These are phyloP conservation scores for Stagonosporopsis tanaceti DNA, from an alignment of 2,329 filamentous ascomycete genomes.

Conservation along the genomic window DNA sequence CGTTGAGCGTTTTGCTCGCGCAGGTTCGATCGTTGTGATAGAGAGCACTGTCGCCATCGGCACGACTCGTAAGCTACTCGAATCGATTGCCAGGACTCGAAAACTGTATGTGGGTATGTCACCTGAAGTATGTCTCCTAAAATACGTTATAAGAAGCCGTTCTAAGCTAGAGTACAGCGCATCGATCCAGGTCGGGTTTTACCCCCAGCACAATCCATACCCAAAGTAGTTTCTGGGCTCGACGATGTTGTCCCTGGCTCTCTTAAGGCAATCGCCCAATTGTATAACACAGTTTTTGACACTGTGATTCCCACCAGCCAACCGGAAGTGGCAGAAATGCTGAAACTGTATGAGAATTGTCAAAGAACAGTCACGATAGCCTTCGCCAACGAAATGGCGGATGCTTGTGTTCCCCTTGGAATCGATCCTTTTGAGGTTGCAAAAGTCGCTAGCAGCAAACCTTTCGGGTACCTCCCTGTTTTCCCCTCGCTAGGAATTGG, in stretches of 20 bases:
- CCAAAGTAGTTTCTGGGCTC: conserved; percentile 63
- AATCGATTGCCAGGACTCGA: conserved; percentile 50
- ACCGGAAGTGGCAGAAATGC: conserved; percentile 66
- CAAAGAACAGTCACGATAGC: conserved; percentile 64
- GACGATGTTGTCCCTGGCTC: conserved; percentile 44
- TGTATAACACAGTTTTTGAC: conserved; percentile 61
- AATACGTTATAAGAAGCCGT: not conserved
- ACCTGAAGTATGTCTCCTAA: not conserved
- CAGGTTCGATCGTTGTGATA: conserved; percentile 59
- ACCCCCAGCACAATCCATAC: conserved; percentile 53
- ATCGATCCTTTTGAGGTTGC: conserved; percentile 63
- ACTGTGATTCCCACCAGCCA: conserved; percentile 58
- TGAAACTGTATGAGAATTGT: conserved; percentile 67
- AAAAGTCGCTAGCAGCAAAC: conserved; percentile 57
- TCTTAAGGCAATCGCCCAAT: conserved; percentile 52
- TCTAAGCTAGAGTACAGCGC: not conserved
- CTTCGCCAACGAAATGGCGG: conserved; percentile 65
- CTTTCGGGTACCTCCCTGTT: conserved; percentile 56
- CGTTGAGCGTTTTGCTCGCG: conserved; percentile 53
- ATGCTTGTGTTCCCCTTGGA: conserved; percentile 56
- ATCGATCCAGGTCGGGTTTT: conserved; percentile 60
- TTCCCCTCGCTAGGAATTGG: conserved; percentile 61
- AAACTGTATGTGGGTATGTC: not conserved
- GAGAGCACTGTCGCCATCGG: conserved; percentile 65
- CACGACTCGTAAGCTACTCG: conserved; percentile 61